Percentiles rank a stretch among this genome's conserved stretches.
These are phyloP conservation scores for Ustilago nuda DNA, from an alignment of 1,284 basidiomycete genomes.

Conservation along the genomic window DNA sequence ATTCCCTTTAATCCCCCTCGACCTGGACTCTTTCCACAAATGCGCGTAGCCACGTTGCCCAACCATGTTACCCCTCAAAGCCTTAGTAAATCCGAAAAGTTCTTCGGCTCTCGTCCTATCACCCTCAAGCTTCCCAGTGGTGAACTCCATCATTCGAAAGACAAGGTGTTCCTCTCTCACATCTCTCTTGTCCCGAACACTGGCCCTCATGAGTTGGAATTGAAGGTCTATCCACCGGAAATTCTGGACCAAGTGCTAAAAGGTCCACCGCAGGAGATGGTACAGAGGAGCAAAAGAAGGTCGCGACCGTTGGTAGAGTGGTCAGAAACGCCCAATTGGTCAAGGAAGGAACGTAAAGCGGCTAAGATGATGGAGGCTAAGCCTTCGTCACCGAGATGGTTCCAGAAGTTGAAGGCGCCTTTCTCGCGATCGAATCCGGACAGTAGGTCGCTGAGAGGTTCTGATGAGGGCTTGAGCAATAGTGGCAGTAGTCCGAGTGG, in stretches of 20 bases:
- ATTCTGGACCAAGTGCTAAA: background rate
- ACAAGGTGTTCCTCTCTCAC: background rate
- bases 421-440: background rate
- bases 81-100: too few relatives aligned
- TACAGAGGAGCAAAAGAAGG: background rate
- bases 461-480: background rate
- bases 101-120: background rate
- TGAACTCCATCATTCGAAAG: background rate
- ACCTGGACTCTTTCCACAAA: fast-evolving
- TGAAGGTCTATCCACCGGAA: background rate
- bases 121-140: background rate
- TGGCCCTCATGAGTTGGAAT: fast-evolving
- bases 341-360: background rate
- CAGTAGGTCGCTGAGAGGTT: background rate
- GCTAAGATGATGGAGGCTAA: background rate
- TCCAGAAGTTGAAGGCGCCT: background rate
- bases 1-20: background rate
- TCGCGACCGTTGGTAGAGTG: background rate
- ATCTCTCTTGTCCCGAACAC: background rate
- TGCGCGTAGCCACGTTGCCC: background rate
- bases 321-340: slow-evolving; percentile 9
- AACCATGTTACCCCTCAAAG: background rate
- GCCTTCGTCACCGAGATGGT: background rate
- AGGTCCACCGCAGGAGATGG: background rate
- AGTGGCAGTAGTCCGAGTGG: background rate